Conservation (phyloP, 31 red algal species). For the Endocladia muricata region DNA sequence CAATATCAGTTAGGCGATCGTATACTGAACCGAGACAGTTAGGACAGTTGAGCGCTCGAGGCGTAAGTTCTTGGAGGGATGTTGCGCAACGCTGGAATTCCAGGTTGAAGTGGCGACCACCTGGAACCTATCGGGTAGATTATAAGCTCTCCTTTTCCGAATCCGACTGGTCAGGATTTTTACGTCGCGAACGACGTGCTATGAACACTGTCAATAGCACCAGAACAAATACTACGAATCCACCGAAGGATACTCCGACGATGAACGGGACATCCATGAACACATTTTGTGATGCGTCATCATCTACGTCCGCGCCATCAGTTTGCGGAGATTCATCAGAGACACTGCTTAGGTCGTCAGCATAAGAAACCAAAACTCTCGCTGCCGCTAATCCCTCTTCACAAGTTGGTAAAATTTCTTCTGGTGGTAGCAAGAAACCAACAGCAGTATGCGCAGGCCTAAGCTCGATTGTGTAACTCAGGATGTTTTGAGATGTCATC, state of each 20-base stretch:
- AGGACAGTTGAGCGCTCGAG: too few species aligned
- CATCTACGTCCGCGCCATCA: background rate
- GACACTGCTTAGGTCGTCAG: background rate
- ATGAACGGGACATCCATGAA: background rate
- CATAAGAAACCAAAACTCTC: background rate
- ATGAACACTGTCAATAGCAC: background rate
- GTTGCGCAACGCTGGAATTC: too few species aligned
- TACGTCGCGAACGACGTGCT: background rate
- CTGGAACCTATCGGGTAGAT: too few species aligned
- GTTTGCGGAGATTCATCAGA: background rate
- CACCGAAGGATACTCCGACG: background rate
- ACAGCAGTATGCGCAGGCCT: background rate
- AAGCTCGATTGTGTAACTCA: conserved; percentile 28
- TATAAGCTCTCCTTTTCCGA: too few species aligned
- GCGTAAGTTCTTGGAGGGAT: too few species aligned
- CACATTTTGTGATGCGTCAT: background rate
- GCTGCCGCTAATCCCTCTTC: background rate
- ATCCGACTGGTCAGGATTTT: background rate
- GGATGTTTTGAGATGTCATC: background rate
- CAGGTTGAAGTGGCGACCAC: too few species aligned
- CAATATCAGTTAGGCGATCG: too few species aligned
- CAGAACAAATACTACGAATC: background rate
- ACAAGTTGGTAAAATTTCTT: background rate
- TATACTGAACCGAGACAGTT: too few species aligned
- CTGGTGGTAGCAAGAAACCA: background rate